Evolutionary conservation across 2,329 filamentous ascomycete species (phyloP).

Genomic region (Alternaria postmessia): DNA sequence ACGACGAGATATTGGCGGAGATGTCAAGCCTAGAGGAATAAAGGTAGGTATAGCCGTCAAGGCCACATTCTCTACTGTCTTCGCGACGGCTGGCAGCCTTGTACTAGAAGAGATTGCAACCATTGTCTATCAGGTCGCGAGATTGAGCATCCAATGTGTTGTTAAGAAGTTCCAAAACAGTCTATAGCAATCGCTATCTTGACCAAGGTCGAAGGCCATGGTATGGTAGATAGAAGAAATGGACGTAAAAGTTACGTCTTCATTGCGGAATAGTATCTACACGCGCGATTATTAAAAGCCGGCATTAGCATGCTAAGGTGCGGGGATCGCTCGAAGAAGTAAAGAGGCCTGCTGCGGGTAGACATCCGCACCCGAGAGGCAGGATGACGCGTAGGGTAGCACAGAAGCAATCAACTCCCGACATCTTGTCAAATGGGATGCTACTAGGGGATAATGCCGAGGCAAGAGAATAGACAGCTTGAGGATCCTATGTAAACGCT

Average conservation of each 20-base stretch:
- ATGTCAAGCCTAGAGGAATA: background rate
- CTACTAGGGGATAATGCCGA: background rate
- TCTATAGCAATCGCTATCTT: background rate
- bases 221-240: background rate
- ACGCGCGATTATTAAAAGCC: background rate
- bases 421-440: background rate
- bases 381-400: constrained; percentile 13
- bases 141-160: background rate
- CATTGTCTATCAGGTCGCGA: background rate
- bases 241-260: background rate
- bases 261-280: background rate
- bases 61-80: background rate
- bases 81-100: background rate
- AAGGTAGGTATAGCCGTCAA: background rate
- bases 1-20: background rate
- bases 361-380: constrained; percentile 13
- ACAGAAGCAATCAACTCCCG: background rate
- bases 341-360: constrained; percentile 12
- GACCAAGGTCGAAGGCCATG: background rate
- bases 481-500: background rate
- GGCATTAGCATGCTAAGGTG: constrained; percentile 11
- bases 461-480: background rate
- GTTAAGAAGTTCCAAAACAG: background rate
- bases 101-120: background rate
- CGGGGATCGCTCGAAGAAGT: constrained; percentile 20